Evolutionary conservation across 257 asterid genomes (phyloP).

Genomic region (Cynanchum wilfordii): DNA sequence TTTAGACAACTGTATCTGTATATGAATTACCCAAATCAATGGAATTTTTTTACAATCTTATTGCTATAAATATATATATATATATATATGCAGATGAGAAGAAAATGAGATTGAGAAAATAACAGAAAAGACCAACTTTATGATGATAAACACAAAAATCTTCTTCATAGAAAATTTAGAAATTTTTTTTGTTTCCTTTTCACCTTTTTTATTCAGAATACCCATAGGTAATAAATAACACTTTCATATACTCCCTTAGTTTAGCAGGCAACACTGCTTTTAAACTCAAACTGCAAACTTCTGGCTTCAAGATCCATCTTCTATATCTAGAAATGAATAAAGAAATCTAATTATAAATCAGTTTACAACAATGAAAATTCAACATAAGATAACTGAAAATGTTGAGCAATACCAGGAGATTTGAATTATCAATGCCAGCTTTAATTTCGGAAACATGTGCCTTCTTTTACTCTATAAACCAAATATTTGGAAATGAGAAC

Average conservation of each 20-base stretch:
- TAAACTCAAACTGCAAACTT: slow-evolving; percentile 73
- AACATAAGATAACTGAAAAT: neutral
- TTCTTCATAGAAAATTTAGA: no score
- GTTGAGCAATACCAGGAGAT: slow-evolving; percentile 46
- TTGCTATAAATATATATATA: no score
- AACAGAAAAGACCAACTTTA: neutral
- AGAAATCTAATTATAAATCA: slow-evolving; percentile 16
- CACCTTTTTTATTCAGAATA: neutral
- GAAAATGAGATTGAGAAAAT: neutral
- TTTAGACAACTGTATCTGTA: no score
- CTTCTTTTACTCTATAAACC: slow-evolving; percentile 60
- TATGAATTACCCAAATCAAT: neutral
- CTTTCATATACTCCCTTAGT: slow-evolving; percentile 46
- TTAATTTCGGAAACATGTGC: slow-evolving; percentile 58
- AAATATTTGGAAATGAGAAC: no score
- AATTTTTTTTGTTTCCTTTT: neutral
- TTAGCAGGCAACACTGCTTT: slow-evolving; percentile 88
- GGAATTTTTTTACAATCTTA: neutral
- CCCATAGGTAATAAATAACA: neutral
- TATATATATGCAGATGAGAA: neutral
- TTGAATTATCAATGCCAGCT: slow-evolving; percentile 77
- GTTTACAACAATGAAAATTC: slow-evolving; percentile 8
- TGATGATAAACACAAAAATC: neutral
- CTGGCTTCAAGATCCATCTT: slow-evolving; percentile 97
- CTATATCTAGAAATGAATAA: slow-evolving; percentile 47